Conservation (phyloP, 495 filamentous ascomycete genomes). For the Neurospora sp. region DNA sequence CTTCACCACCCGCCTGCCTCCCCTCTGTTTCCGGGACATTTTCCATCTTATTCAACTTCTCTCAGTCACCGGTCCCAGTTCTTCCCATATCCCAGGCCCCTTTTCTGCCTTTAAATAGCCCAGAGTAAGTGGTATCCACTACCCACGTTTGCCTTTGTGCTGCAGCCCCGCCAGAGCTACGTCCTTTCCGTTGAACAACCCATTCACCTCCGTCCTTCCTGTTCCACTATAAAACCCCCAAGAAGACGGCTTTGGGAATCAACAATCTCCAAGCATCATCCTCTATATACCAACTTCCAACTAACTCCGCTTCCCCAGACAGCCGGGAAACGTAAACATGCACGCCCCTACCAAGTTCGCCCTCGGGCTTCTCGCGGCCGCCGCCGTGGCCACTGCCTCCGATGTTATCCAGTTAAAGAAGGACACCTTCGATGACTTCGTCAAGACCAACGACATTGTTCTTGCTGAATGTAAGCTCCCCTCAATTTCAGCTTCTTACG, state of each 20-base stretch:
- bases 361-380: constrained; percentile 53
- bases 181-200: not conserved
- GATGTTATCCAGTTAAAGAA: constrained; percentile 78
- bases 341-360: constrained; percentile 22
- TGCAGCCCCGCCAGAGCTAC: not conserved
- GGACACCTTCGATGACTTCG: constrained; percentile 77
- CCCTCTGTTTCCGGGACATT: constrained; percentile 2
- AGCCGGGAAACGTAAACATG: constrained; percentile 15
- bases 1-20: constrained; percentile 3
- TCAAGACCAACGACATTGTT: constrained; percentile 74
- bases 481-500: not conserved
- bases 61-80: not conserved
- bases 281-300: not conserved
- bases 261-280: not conserved
- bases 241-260: not conserved
- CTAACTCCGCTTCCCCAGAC: not conserved
- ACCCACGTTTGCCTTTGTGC: not conserved
- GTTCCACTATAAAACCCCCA: not conserved
- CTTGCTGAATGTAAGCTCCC: constrained; percentile 62
- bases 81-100: constrained; percentile 5
- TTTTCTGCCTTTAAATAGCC: constrained; percentile 19
- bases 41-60: constrained; percentile 2
- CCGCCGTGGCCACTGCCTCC: constrained; percentile 51
- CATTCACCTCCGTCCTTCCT: not conserved
- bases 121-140: constrained; percentile 14